Conservation (phyloP, 345 rosid genomes). For the Brassica incana region DNA sequence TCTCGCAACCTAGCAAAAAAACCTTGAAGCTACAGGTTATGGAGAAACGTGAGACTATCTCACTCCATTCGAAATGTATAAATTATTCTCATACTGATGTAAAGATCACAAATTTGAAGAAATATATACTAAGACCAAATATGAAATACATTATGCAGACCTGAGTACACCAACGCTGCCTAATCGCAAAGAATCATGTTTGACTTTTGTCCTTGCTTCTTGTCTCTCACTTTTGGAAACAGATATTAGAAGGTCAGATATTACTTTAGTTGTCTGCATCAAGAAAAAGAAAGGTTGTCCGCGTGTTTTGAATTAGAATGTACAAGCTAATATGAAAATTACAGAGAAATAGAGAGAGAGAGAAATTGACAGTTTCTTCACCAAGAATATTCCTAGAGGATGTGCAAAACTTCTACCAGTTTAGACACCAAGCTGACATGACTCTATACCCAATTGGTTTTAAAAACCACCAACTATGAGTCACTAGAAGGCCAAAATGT, state of each 20-base stretch:
- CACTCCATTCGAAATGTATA: neutral
- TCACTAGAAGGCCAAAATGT: constrained; percentile 5
- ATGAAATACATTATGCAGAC: constrained; percentile 41
- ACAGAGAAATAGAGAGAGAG: neutral
- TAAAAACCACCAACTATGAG: neutral
- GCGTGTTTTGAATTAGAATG: constrained; percentile 13
- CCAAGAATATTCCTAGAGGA: neutral
- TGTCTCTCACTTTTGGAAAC: constrained; percentile 96
- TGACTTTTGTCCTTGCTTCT: constrained; percentile 95
- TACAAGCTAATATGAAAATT: neutral
- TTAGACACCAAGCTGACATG: neutral
- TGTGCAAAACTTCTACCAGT: constrained; percentile 12
- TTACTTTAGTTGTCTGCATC: constrained; percentile 82
- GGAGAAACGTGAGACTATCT: neutral
- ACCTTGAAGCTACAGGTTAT: neutral
- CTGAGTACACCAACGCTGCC: constrained; percentile 98
- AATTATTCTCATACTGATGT: neutral
- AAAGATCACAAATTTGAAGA: neutral
- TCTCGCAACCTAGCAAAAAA: constrained; percentile 11
- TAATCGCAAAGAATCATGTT: constrained; percentile 93
- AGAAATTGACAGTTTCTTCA: constrained; percentile 15
- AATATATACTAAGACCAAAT: constrained; percentile 5
- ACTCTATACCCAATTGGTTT: neutral
- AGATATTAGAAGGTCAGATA: constrained; percentile 92
- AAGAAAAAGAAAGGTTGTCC: constrained; percentile 20